These are phyloP conservation scores for Chlorella vulgaris DNA, from an alignment of 139 green algal species.

Conservation along the genomic window DNA sequence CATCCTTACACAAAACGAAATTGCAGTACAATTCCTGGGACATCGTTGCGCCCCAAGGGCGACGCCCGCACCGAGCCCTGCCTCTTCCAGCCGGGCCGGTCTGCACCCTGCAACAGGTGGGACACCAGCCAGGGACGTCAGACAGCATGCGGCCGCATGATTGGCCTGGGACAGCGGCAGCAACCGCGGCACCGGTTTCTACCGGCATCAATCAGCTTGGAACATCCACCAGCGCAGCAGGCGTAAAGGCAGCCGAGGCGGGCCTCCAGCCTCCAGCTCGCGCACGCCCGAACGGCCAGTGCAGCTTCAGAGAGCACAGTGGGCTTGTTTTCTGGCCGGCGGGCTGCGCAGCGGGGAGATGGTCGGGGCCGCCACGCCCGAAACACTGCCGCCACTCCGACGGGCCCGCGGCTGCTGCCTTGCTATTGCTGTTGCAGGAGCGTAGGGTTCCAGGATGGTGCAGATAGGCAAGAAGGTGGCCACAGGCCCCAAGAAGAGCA, in stretches of 20 bases:
- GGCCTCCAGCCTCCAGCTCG: too few species aligned
- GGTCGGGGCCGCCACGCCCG: too few species aligned
- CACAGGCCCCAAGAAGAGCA: constrained; percentile 64
- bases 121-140: background rate
- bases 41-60: background rate
- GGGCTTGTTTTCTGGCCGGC: background rate
- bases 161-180: background rate
- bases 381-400: too few species aligned
- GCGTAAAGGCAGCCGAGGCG: background rate
- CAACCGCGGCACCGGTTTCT: background rate
- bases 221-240: too few species aligned
- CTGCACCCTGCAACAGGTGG: background rate
- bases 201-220: too few species aligned
- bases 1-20: too few species aligned
- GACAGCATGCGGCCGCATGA: background rate
- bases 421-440: constrained; percentile 18
- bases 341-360: background rate
- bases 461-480: constrained; percentile 37
- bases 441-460: constrained; percentile 46
- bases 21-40: background rate
- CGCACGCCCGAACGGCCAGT: too few species aligned
- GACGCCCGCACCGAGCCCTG: background rate
- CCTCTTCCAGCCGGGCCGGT: background rate
- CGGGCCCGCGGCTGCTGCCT: background rate
- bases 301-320: too few species aligned